Percentiles rank a stretch among this genome's conserved stretches.
These are phyloP conservation scores for Thermochaetoides thermophila DNA, from an alignment of 495 filamentous ascomycete genomes.

Conservation along the genomic window DNA sequence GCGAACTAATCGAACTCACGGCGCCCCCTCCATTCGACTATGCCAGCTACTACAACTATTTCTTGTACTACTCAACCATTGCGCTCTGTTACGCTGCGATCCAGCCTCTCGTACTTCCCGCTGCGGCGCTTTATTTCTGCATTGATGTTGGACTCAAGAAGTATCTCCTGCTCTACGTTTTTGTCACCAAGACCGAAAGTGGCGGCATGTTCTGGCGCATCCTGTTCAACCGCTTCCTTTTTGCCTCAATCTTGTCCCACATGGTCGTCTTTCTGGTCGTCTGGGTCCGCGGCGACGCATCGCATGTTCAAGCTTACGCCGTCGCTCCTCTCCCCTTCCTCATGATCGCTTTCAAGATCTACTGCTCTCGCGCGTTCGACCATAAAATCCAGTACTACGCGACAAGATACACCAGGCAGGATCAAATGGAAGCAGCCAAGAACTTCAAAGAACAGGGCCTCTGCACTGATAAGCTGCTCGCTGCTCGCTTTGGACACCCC, in stretches of 20 bases:
- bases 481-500: constrained; percentile 75
- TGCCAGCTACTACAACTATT: constrained; percentile 91
- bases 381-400: constrained; percentile 62
- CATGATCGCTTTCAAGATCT: constrained; percentile 73
- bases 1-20: constrained; percentile 85
- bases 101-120: constrained; percentile 81
- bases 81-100: constrained; percentile 72
- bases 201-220: constrained; percentile 89
- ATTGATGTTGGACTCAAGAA: constrained; percentile 87
- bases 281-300: constrained; percentile 38
- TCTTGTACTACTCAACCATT: constrained; percentile 86
- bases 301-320: constrained; percentile 44
- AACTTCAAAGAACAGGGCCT: constrained; percentile 28
- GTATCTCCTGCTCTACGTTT: constrained; percentile 86
- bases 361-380: constrained; percentile 66
- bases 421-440: constrained; percentile 28
- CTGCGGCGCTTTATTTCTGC: constrained; percentile 79
- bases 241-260: constrained; percentile 68
- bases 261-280: constrained; percentile 60
- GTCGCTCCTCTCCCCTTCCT: constrained; percentile 68
- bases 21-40: constrained; percentile 91
- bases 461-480: constrained; percentile 57
- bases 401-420: constrained; percentile 43
- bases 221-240: constrained; percentile 80
- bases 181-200: constrained; percentile 90